These are phyloP conservation scores for Kondoa subrosea DNA, from an alignment of 768 basidiomycete species.

Conservation along the genomic window DNA sequence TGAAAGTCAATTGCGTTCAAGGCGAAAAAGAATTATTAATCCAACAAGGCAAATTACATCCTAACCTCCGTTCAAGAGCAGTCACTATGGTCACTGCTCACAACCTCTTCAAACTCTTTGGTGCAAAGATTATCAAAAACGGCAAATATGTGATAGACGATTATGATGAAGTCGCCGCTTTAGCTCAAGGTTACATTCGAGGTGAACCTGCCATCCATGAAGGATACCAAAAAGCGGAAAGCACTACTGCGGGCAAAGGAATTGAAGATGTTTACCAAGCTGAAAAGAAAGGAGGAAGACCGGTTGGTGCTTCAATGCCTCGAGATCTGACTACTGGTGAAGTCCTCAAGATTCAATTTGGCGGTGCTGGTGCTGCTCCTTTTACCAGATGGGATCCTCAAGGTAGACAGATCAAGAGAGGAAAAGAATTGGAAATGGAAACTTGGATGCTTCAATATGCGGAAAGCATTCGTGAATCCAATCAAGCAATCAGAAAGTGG, in stretches of 20 bases:
- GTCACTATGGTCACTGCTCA: conserved; percentile 85
- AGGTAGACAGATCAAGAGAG: background rate
- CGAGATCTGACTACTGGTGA: conserved; percentile 6
- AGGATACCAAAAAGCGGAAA: conserved; percentile 38
- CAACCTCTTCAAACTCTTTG: conserved; percentile 86
- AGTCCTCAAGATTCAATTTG: conserved; percentile 6
- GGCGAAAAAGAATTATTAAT: conserved; percentile 87
- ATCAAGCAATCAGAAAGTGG: conserved; percentile 2
- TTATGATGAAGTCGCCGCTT: conserved; percentile 77
- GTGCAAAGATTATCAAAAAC: conserved; percentile 73
- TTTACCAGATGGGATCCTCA: conserved; percentile 8
- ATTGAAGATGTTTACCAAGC: background rate
- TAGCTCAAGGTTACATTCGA: conserved; percentile 62
- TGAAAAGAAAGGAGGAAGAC: conserved; percentile 7
- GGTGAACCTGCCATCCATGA: conserved; percentile 71
- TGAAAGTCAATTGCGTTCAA: conserved; percentile 78
- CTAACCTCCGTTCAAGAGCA: conserved; percentile 72
- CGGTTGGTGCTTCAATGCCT: conserved; percentile 6
- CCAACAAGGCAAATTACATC: conserved; percentile 65
- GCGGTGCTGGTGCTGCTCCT: background rate
- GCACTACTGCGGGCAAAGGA: conserved; percentile 12
- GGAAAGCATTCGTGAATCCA: background rate
- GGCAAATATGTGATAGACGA: conserved; percentile 88
- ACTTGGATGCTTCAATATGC: conserved; percentile 1
- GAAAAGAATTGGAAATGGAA: background rate